Conservation (phyloP, 2,329 filamentous ascomycete species). For the Elsinoe perseae region DNA sequence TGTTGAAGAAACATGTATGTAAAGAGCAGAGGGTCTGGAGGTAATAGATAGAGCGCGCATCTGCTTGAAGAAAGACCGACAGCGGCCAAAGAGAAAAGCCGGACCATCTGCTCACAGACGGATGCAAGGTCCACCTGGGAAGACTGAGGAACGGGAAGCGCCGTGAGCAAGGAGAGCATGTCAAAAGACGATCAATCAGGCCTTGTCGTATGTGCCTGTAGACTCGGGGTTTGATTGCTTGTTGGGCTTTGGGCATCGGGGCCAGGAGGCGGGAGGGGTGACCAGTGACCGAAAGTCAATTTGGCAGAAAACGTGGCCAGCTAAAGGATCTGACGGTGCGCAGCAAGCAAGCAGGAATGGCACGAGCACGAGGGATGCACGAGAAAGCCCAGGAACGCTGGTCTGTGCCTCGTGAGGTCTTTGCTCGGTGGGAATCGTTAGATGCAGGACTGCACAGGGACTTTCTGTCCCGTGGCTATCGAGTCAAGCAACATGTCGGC, state of each 20-base stretch:
- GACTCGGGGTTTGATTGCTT: conserved; percentile 12
- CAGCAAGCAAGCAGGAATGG: background rate
- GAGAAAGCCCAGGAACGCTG: conserved; percentile 8
- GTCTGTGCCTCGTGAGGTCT: conserved; percentile 5
- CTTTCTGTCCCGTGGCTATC: background rate
- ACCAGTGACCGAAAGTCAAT: conserved; percentile 11
- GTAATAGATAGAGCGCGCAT: background rate
- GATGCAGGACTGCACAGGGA: background rate
- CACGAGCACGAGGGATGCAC: conserved; percentile 11
- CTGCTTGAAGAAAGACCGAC: conserved; percentile 3
- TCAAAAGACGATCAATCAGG: conserved; percentile 10
- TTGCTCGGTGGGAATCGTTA: background rate
- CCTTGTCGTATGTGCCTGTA: conserved; percentile 7
- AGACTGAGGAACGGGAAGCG: background rate
- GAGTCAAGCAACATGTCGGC: conserved; percentile 13
- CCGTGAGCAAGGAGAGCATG: background rate
- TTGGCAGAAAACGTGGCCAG: conserved; percentile 14
- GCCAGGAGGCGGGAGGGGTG: background rate
- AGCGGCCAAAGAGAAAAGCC: conserved; percentile 13
- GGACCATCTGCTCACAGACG: conserved; percentile 3
- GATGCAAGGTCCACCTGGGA: conserved; percentile 7
- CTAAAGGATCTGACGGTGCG: conserved; percentile 6
- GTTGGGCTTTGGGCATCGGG: conserved; percentile 13
- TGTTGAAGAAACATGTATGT: background rate
- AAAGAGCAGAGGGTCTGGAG: background rate